A percentile compares a stretch with the other conserved stretches of the same genome.
phyloP scores from a whole-genome alignment of 139 green algal genomes.

The Ettlia oleoabundans region DNA sequence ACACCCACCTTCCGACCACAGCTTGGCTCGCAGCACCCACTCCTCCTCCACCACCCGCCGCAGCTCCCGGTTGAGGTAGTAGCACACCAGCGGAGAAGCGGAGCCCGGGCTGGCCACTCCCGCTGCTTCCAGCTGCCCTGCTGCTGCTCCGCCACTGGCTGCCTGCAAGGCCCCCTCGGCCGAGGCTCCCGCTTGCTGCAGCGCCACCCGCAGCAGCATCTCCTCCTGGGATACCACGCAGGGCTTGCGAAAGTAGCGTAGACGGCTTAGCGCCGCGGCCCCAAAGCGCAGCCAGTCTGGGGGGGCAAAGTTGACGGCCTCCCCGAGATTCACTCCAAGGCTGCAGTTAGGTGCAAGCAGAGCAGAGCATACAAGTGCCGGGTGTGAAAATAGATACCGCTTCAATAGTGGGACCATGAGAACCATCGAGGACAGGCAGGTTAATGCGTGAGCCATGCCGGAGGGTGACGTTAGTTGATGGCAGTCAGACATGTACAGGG shows the following conservation, averaged over 20 bases:
- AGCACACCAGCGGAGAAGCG: conserved; percentile 25
- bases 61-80: conserved; percentile 65
- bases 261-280: conserved; percentile 44
- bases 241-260: conserved; percentile 42
- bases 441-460: too few relatives aligned
- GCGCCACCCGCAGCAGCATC: conserved; percentile 28
- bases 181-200: not conserved
- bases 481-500: too few relatives aligned
- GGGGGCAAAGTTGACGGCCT: conserved; percentile 83
- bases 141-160: not conserved
- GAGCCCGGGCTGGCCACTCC: not conserved
- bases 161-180: not conserved
- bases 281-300: conserved; percentile 84
- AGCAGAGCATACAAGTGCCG: not conserved
- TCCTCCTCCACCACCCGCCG: conserved; percentile 63
- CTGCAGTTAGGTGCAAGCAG: not conserved
- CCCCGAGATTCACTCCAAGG: conserved; percentile 76
- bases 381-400: too few relatives aligned
- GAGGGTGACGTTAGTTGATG: too few relatives aligned
- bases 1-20: conserved; percentile 61
- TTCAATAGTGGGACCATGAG: too few relatives aligned
- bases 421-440: too few relatives aligned
- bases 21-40: conserved; percentile 56
- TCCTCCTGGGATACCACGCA: conserved; percentile 29
- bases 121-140: not conserved